Percentiles rank a stretch among this genome's conserved stretches.
Evolutionary conservation across 1,284 basidiomycete genomes (phyloP).

Genomic region (Boletellus deceptivus): DNA sequence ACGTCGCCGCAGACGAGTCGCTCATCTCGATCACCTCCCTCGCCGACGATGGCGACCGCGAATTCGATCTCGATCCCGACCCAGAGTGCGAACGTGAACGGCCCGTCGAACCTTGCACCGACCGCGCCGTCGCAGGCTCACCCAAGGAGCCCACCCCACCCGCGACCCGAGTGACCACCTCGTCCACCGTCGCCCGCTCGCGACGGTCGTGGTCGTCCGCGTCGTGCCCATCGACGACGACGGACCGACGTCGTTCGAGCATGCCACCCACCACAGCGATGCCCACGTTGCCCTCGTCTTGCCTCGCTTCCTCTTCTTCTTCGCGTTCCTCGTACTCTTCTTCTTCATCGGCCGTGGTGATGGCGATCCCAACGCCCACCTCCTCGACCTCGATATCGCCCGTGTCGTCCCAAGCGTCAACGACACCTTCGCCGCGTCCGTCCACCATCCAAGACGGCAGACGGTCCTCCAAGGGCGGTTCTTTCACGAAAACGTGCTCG

Average conservation of each 20-base stretch:
- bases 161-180: not conserved
- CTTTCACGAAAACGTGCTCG: constrained; percentile 21
- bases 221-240: too few species aligned
- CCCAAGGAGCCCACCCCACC: not conserved
- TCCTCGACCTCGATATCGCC: not conserved
- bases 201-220: too few species aligned
- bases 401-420: not conserved
- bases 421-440: not conserved
- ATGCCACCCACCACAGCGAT: not conserved
- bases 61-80: constrained; percentile 8
- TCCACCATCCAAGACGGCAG: constrained; percentile 4
- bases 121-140: not conserved
- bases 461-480: constrained; percentile 3
- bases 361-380: constrained; percentile 16
- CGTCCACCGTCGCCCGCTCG: too few species aligned
- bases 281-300: not conserved
- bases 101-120: not conserved
- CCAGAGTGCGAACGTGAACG: not conserved
- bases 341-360: constrained; percentile 13
- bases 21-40: constrained; percentile 11
- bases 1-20: constrained; percentile 28
- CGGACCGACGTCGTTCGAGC: too few species aligned
- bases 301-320: not conserved
- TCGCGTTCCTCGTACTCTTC: not conserved
- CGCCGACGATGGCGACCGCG: constrained; percentile 16